Conservation (phyloP, 768 basidiomycete species). For the Macrolepiota dolichaula region DNA sequence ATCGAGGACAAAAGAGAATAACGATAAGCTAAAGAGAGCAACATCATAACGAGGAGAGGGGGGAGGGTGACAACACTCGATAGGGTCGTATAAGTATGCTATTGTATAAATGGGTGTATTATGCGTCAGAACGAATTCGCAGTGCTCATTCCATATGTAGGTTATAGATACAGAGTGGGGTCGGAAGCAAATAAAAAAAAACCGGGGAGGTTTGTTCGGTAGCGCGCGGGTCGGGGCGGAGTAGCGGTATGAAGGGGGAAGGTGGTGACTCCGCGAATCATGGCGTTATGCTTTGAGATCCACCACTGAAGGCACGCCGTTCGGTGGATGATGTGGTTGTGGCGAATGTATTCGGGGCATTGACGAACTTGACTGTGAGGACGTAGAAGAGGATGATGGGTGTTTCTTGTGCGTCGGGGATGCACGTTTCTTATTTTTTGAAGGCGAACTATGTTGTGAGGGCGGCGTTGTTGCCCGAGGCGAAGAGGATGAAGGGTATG, state of each 20-base stretch:
- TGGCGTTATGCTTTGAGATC: conserved; percentile 24
- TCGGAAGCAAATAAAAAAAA: no score
- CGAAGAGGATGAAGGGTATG: not conserved
- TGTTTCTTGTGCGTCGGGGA: not conserved
- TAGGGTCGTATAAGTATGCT: no score
- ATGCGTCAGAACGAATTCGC: no score
- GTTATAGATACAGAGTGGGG: no score
- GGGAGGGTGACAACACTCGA: no score
- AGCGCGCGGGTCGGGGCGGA: not conserved
- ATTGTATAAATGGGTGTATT: no score
- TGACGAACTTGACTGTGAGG: not conserved
- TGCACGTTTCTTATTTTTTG: not conserved
- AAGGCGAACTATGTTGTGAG: not conserved
- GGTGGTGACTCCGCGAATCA: not conserved
- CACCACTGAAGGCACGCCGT: conserved; percentile 18
- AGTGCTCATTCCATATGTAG: no score
- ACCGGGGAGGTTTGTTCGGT: not conserved
- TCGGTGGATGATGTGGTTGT: conserved; percentile 18
- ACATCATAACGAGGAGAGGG: no score
- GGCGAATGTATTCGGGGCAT: conserved; percentile 21
- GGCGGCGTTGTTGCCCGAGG: not conserved
- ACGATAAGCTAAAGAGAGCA: no score
- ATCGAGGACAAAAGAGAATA: no score
- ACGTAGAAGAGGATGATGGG: not conserved
- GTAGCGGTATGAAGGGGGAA: not conserved